Percentiles rank a stretch among this genome's conserved stretches.
Conservation (phyloP, 2,329 filamentous ascomycete species). For the Aspergillus thermomutatus region DNA sequence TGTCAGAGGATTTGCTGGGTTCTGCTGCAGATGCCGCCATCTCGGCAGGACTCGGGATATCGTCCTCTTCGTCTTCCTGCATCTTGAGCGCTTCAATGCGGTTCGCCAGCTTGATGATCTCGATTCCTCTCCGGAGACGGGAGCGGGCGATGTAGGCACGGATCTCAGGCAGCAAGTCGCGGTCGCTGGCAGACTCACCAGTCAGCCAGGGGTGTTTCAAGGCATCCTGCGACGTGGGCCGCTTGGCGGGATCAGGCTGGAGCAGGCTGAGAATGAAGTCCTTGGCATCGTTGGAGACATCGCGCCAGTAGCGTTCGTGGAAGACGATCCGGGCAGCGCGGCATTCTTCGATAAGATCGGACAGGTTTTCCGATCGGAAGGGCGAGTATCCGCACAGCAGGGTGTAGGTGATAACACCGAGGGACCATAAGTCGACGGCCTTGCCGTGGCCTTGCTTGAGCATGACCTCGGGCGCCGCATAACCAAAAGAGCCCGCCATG, state of each 20-base stretch:
- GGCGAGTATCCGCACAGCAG: conserved; percentile 97
- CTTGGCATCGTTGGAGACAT: conserved; percentile 92
- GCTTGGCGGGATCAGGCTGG: conserved; percentile 71
- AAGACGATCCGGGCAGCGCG: conserved; percentile 80
- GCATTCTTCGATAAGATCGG: conserved; percentile 93
- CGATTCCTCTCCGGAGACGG: conserved; percentile 86
- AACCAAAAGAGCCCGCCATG: conserved; percentile 98
- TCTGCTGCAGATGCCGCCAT: conserved; percentile 55
- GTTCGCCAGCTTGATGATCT: conserved; percentile 93
- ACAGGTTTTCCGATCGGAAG: conserved; percentile 90
- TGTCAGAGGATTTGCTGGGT: conserved; percentile 17
- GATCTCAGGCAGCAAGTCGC: conserved; percentile 97
- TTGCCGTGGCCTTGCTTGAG: conserved; percentile 96
- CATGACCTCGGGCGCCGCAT: conserved; percentile 98
- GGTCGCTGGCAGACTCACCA: conserved; percentile 86
- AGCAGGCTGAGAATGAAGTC: conserved; percentile 84
- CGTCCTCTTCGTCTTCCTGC: conserved; percentile 82
- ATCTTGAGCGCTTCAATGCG: conserved; percentile 92
- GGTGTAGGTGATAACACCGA: conserved; percentile 98
- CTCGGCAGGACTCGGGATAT: conserved; percentile 56
- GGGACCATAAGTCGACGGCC: conserved; percentile 98
- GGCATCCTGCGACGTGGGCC: conserved; percentile 76
- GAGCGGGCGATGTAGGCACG: conserved; percentile 89
- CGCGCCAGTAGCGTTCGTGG: conserved; percentile 98
- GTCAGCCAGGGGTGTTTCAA: conserved; percentile 84